Evolutionary conservation across 257 asterid genomes (phyloP).

Genomic region (Solanum dulcamara): DNA sequence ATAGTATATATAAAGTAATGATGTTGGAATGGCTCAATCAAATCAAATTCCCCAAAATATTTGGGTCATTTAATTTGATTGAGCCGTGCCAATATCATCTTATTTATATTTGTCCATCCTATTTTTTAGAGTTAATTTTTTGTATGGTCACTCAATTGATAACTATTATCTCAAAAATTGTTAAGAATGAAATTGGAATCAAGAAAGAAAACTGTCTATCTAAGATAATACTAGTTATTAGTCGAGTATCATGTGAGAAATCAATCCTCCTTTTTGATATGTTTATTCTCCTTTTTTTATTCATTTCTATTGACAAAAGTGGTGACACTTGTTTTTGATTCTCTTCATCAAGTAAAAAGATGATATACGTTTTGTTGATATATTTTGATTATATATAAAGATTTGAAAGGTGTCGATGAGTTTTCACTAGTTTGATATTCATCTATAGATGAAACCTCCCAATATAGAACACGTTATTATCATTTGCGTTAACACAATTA

Average conservation of each 20-base stretch:
- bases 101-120: not conserved
- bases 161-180: not conserved
- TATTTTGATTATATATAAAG: not conserved
- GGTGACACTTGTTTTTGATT: not conserved
- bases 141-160: not conserved
- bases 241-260: too few species aligned
- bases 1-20: not conserved
- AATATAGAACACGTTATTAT: not conserved
- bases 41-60: conserved; percentile 28
- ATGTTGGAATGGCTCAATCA: conserved; percentile 56
- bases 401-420: not conserved
- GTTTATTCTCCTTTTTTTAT: not conserved
- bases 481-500: not conserved
- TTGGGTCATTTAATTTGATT: conserved; percentile 43
- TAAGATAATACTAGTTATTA: not conserved
- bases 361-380: not conserved
- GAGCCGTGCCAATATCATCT: conserved; percentile 68
- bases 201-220: not conserved
- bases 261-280: not conserved
- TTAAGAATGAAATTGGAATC: not conserved
- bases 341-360: not conserved
- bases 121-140: not conserved
- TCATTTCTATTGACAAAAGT: not conserved
- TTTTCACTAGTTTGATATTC: not conserved
- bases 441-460: not conserved